phyloP scores from a whole-genome alignment of 2,329 filamentous ascomycete genomes.

The Huntiella decipiens region DNA sequence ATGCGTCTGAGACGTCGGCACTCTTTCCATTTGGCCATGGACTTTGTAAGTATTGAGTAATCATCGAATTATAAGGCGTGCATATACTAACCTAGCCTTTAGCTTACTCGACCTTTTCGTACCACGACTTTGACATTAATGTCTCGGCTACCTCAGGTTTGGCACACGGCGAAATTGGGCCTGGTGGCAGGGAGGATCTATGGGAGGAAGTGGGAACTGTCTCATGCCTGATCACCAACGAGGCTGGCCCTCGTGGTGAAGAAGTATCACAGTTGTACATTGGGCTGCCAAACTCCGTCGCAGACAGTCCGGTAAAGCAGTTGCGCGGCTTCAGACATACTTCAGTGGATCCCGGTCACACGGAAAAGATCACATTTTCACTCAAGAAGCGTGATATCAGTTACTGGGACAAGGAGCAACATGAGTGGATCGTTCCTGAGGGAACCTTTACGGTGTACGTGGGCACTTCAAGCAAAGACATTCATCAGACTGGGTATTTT shows the following conservation, averaged over 20 bases:
- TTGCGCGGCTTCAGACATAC: slow-evolving; percentile 49
- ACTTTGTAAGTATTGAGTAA: slow-evolving; percentile 33
- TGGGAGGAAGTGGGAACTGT: slow-evolving; percentile 47
- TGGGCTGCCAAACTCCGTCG: slow-evolving; percentile 33
- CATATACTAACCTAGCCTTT: neutral
- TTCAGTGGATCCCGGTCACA: slow-evolving; percentile 38
- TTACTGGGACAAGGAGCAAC: slow-evolving; percentile 51
- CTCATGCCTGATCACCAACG: slow-evolving; percentile 38
- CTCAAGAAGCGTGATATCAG: slow-evolving; percentile 41
- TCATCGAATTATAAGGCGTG: neutral
- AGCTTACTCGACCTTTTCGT: slow-evolving; percentile 52
- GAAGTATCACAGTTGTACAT: slow-evolving; percentile 36
- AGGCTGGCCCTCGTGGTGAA: slow-evolving; percentile 30
- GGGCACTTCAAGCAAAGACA: slow-evolving; percentile 28
- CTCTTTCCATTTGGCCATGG: slow-evolving; percentile 67
- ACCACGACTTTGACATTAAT: slow-evolving; percentile 31
- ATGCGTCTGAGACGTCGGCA: slow-evolving; percentile 41
- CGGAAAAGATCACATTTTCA: slow-evolving; percentile 33
- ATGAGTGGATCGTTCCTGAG: slow-evolving; percentile 40
- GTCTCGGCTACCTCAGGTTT: slow-evolving; percentile 29
- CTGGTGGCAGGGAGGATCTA: slow-evolving; percentile 29
- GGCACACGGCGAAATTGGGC: slow-evolving; percentile 44
- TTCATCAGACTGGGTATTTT: slow-evolving; percentile 14
- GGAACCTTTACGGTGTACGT: slow-evolving; percentile 25
- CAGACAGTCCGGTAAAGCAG: slow-evolving; percentile 40